phyloP scores from a whole-genome alignment of 495 filamentous ascomycete genomes.

The Aspergillus affinis region DNA sequence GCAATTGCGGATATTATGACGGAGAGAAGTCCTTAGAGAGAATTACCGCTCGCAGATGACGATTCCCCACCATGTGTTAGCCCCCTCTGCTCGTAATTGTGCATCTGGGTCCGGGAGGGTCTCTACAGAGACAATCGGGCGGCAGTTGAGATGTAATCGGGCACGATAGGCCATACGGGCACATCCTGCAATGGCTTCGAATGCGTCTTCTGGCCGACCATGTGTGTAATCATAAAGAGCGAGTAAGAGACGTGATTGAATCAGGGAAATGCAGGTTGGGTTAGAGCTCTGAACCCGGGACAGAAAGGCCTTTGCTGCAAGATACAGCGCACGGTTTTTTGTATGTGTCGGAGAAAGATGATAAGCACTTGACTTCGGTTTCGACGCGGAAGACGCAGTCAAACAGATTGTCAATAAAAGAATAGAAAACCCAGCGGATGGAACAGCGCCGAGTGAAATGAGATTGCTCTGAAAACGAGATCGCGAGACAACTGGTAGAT shows the following conservation, averaged over 20 bases:
- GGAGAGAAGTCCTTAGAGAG: not conserved
- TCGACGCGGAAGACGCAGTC: not conserved
- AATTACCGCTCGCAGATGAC: not conserved
- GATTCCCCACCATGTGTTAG: not conserved
- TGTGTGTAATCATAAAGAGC: not conserved
- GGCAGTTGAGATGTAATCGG: not conserved
- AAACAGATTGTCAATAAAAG: not conserved
- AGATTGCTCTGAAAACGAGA: not conserved
- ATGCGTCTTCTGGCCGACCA: not conserved
- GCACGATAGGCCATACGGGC: not conserved
- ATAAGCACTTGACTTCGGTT: not conserved
- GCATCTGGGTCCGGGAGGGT: not conserved
- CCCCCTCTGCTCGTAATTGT: not conserved
- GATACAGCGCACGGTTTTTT: not conserved
- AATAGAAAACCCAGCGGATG: not conserved
- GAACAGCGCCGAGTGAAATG: not conserved
- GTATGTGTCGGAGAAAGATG: not conserved
- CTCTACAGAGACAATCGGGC: not conserved
- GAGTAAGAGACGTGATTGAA: not conserved
- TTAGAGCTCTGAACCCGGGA: not conserved
- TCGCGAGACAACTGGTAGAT: not conserved
- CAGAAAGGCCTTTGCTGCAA: not conserved
- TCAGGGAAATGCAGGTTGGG: not conserved
- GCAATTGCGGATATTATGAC: not conserved
- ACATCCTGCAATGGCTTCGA: not conserved